Percentiles rank a stretch among this genome's conserved stretches.
These are phyloP conservation scores for Arthromyces matolae DNA, from an alignment of 768 basidiomycete species.

Conservation along the genomic window DNA sequence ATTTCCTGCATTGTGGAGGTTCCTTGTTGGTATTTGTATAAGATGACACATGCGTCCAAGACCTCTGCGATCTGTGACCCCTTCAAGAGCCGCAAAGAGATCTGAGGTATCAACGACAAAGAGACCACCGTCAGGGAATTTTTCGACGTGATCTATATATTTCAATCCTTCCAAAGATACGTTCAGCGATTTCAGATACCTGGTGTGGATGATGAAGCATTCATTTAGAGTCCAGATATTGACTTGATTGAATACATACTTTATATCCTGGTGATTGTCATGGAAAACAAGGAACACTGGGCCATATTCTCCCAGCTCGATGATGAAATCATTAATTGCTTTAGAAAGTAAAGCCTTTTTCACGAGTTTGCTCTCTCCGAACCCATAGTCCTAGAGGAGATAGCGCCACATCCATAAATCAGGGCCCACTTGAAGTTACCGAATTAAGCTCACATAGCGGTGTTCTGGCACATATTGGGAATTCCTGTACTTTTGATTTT, in stretches of 20 bases:
- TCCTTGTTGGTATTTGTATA: conserved; percentile 51
- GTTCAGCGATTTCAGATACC: conserved; percentile 54
- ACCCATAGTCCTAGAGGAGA: conserved; percentile 65
- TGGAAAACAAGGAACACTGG: conserved; percentile 82
- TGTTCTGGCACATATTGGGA: conserved; percentile 59
- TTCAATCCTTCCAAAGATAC: conserved; percentile 51
- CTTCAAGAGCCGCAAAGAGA: conserved; percentile 72
- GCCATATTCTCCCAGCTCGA: conserved; percentile 37
- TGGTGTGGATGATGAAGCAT: conserved; percentile 18
- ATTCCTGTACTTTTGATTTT: conserved; percentile 56
- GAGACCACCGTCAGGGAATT: conserved; percentile 46
- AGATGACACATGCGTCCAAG: conserved; percentile 63
- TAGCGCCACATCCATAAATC: neutral
- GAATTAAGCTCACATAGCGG: conserved; percentile 42
- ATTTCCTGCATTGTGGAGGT: conserved; percentile 83
- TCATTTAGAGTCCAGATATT: neutral
- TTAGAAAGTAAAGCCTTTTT: conserved; percentile 47
- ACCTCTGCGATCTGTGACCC: conserved; percentile 50
- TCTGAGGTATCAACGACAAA: conserved; percentile 73
- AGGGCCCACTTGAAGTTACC: neutral
- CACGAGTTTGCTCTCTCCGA: conserved; percentile 59
- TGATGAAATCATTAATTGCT: conserved; percentile 46
- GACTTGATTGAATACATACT: conserved; percentile 36
- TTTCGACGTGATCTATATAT: conserved; percentile 37
- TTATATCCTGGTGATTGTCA: conserved; percentile 73